Base-by-base conservation (phyloP, 345 rosid genomes). In the Acer negundo region DNA sequence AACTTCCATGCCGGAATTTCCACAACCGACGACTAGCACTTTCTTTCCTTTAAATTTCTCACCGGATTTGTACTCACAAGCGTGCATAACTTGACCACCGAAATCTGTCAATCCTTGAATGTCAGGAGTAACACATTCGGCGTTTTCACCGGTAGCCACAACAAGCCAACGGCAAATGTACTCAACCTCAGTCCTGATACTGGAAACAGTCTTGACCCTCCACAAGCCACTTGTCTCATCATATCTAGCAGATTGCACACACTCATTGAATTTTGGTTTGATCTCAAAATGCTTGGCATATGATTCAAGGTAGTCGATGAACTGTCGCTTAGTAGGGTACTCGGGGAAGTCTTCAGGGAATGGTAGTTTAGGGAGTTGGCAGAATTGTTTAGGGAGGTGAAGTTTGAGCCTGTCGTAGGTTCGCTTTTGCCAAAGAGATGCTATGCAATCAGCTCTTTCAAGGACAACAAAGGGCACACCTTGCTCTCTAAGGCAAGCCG, bases 1-100 rank as follows among this genome's bases (percentile, higher is more conserved):
- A 58, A 96, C 81, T 63, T 96, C 99, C 98, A 96, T 92, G 77
- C 98, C 99, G 6, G 99, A 96, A 81, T 96, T 96, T 6, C 99
- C 99, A 74, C 97, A 89, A 1, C 99, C 99, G 6, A 96, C 94
- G 42, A 96, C 99, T 0, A 96, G 85, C 1, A 94, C 97, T 59
- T 86, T 82, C 82, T 96, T 87, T 46, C 90, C 91, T 40, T 73
- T 62, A 72, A 86, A 94, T 63, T 86, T 87, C 70, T 91, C 85
- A 0, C 98, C 99, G 64, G 97, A 94, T 82, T 94, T 96, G 75
- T 96, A 96, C 0, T 87, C 87, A 61, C 88, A 80, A 10, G 89
- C 90, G 69, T 96, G 98, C n/a, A 89, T 62, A 35, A 96, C 90
- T 55, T 94, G 90, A 3, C 98, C 97, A 8, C 82, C 69, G 22